Evolutionary conservation across 176 grass and related monocot genomes (phyloP).

Genomic region (Avena sativa): DNA sequence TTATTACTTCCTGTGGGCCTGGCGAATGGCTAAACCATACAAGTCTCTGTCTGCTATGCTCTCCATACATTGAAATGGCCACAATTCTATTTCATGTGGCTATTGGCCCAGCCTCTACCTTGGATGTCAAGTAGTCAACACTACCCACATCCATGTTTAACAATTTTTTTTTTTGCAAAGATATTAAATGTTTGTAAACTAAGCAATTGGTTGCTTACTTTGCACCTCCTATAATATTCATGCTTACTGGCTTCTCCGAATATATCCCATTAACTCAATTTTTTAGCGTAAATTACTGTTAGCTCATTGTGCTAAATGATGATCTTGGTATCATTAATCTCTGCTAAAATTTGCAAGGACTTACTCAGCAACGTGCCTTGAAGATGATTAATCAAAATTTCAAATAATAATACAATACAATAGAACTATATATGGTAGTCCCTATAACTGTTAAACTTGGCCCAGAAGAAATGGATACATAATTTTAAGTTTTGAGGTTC

Average conservation of each 20-base stretch:
- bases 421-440: neutral
- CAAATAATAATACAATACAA: neutral
- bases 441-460: neutral
- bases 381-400: neutral
- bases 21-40: slow-evolving; percentile 43
- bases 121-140: slow-evolving; percentile 32
- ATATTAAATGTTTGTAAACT: slow-evolving; percentile 25
- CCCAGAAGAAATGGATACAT: neutral
- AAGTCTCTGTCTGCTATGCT: slow-evolving; percentile 43
- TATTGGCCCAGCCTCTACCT: slow-evolving; percentile 51
- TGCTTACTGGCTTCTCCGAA: slow-evolving; percentile 18
- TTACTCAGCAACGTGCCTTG: neutral
- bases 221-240: neutral
- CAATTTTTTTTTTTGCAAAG: neutral
- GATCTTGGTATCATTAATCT: neutral
- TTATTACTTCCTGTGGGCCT: slow-evolving; percentile 24
- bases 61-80: slow-evolving; percentile 44
- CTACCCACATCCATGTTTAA: neutral
- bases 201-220: neutral
- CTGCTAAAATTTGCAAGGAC: neutral
- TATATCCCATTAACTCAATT: neutral
- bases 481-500: neutral
- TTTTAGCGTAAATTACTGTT: neutral
- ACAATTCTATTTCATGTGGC: slow-evolving; percentile 36
- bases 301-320: neutral